Evolutionary conservation across 2,329 filamentous ascomycete species (phyloP).

Genomic region (Chalaropsis thielavioides): DNA sequence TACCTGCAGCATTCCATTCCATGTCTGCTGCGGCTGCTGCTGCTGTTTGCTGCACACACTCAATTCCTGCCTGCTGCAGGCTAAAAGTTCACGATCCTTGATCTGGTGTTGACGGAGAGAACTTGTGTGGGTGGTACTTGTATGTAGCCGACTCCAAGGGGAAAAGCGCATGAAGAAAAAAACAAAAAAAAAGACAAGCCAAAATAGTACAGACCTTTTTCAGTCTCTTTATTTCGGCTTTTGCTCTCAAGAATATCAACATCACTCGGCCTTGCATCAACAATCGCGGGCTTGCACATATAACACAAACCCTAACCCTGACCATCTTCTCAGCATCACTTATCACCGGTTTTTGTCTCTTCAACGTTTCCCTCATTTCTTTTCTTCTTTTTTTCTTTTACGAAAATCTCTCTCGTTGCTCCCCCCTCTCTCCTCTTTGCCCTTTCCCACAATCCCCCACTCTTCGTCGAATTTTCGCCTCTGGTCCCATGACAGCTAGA

Average conservation of each 20-base stretch:
- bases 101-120: background rate
- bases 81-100: constrained; percentile 1
- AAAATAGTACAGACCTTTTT: background rate
- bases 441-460: background rate
- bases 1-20: background rate
- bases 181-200: background rate
- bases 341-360: no score
- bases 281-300: background rate
- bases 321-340: background rate
- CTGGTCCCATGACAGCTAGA: background rate
- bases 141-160: background rate
- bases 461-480: background rate
- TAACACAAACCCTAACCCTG: background rate
- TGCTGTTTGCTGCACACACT: no score
- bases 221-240: background rate
- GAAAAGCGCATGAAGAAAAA: background rate
- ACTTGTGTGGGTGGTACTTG: background rate
- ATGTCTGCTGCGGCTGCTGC: background rate
- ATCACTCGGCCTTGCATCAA: background rate
- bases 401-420: background rate
- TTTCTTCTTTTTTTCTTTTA: background rate
- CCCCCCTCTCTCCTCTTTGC: background rate
- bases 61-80: background rate
- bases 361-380: background rate
- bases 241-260: background rate